Evolutionary conservation across 2,329 filamentous ascomycete species (phyloP).

Genomic region (Fusarium buharicum): DNA sequence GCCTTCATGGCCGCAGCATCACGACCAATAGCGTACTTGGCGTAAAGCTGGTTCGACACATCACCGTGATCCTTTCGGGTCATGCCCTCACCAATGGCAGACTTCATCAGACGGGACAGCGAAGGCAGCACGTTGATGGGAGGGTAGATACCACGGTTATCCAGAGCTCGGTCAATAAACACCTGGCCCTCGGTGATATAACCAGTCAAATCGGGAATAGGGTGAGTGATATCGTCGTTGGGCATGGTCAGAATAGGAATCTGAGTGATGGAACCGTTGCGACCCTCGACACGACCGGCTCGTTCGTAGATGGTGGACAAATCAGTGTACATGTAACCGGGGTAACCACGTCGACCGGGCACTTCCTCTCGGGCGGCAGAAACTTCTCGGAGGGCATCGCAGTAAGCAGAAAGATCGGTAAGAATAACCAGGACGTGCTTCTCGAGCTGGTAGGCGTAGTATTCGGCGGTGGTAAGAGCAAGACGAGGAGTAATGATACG

Average conservation of each 20-base stretch:
- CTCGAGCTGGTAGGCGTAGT: constrained; percentile 99
- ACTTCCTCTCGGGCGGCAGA: constrained; percentile 99
- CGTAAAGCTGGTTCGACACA: constrained; percentile 99
- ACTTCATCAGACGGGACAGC: constrained; percentile 99
- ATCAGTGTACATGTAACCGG: constrained; percentile 99
- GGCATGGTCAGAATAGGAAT: constrained; percentile 99
- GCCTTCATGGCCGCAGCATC: constrained; percentile 99
- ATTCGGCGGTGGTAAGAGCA: constrained; percentile 96
- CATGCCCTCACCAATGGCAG: constrained; percentile 96
- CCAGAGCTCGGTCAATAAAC: constrained; percentile 90
- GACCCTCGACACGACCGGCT: constrained; percentile 94
- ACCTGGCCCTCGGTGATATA: constrained; percentile 99
- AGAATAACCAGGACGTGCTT: constrained; percentile 99
- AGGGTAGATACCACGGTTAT: constrained; percentile 98
- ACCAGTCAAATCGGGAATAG: constrained; percentile 97
- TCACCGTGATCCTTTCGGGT: constrained; percentile 97
- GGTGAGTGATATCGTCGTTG: constrained; percentile 99
- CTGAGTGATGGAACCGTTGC: constrained; percentile 98
- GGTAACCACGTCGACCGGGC: constrained; percentile 97
- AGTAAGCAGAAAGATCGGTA: constrained; percentile 97
- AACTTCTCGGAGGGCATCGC: constrained; percentile 97
- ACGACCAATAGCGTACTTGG: constrained; percentile 99
- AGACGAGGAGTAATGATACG: constrained; percentile 99
- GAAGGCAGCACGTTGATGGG: constrained; percentile 99
- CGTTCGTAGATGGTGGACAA: constrained; percentile 99